Percentiles rank a stretch among this genome's conserved stretches.
Evolutionary conservation across 2,329 filamentous ascomycete genomes (phyloP).

Genomic region (Tolypocladium ovalisporum): DNA sequence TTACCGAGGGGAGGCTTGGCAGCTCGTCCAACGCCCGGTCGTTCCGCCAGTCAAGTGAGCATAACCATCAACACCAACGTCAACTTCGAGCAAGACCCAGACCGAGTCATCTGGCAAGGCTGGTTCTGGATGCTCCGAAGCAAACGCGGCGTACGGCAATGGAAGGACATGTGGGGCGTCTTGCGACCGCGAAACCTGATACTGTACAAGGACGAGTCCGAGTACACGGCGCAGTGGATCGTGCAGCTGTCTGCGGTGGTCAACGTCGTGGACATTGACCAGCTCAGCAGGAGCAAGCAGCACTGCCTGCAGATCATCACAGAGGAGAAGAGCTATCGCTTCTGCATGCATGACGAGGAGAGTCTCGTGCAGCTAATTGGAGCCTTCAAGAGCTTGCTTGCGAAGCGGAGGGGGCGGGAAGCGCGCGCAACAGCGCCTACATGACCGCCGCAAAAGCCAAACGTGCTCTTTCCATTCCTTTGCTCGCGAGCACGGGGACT

Average conservation of each 20-base stretch:
- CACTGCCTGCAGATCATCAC: constrained; percentile 89
- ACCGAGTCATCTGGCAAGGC: constrained; percentile 89
- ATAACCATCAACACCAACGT: constrained; percentile 18
- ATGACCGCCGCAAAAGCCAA: neutral
- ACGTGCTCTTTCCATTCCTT: neutral
- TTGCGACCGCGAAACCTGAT: constrained; percentile 75
- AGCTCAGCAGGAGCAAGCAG: constrained; percentile 71
- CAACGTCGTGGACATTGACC: constrained; percentile 86
- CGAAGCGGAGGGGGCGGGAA: constrained; percentile 55
- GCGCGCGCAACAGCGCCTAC: constrained; percentile 29
- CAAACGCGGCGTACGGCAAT: constrained; percentile 74
- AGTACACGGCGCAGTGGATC: constrained; percentile 80
- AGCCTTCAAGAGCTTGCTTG: constrained; percentile 77
- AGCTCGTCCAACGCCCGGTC: constrained; percentile 24
- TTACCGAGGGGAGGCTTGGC: constrained; percentile 14
- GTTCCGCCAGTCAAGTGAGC: constrained; percentile 54
- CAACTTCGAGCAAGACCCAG: constrained; percentile 52
- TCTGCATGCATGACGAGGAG: constrained; percentile 73
- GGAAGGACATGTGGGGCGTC: constrained; percentile 93
- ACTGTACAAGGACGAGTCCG: constrained; percentile 85
- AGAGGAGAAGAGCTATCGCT: constrained; percentile 75
- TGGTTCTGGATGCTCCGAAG: constrained; percentile 78
- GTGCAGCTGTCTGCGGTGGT: constrained; percentile 70
- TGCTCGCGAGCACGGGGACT: neutral
- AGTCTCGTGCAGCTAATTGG: constrained; percentile 74